phyloP scores from a whole-genome alignment of 106 monocot species.

The Hemerocallis citrina region DNA sequence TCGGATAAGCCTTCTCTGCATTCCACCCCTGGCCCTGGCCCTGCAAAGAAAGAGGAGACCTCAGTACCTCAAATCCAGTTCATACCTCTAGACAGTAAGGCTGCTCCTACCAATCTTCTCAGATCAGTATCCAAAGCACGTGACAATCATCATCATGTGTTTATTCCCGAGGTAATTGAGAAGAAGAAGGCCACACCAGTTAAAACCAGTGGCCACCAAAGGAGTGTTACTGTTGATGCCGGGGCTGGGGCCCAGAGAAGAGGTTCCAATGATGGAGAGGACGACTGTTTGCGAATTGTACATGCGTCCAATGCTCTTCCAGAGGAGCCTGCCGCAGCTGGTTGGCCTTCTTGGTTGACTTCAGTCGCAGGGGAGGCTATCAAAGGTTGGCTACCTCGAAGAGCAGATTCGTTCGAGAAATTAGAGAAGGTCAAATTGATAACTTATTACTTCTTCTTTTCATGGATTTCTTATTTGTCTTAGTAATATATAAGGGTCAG shows the following conservation, averaged over 20 bases:
- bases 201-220: constrained; percentile 7
- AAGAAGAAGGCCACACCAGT: background rate
- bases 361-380: constrained; percentile 37
- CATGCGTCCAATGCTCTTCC: constrained; percentile 22
- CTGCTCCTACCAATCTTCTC: background rate
- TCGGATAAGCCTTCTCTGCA: background rate
- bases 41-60: constrained; percentile 7
- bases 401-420: constrained; percentile 48
- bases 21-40: background rate
- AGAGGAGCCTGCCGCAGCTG: constrained; percentile 23
- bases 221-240: constrained; percentile 13
- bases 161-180: background rate
- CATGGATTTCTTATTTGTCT: too few relatives aligned
- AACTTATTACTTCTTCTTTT: background rate
- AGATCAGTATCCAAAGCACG: background rate
- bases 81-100: background rate
- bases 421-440: constrained; percentile 36
- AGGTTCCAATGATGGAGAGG: background rate
- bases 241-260: constrained; percentile 1
- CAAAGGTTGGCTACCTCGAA: constrained; percentile 44
- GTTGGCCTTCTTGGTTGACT: constrained; percentile 44
- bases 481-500: too few relatives aligned
- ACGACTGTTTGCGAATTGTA: background rate
- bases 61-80: background rate
- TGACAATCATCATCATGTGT: too few relatives aligned